A percentile compares a stretch with the other conserved stretches of the same genome.
Conservation (phyloP, 1,284 basidiomycete species). For the Ustilago lituana region DNA sequence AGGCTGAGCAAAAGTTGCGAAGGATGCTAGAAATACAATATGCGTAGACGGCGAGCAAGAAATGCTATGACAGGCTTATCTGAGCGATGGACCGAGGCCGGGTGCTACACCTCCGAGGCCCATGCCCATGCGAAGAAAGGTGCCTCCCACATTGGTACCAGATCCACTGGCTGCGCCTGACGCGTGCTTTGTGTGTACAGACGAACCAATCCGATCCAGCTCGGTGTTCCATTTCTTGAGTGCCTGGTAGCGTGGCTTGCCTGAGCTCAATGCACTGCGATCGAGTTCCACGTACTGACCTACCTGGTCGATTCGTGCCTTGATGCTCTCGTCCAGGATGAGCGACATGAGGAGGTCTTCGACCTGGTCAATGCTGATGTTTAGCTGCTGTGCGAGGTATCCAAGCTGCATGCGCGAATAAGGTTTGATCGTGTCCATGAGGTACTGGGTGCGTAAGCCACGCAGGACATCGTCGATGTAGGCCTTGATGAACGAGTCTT, state of each 20-base stretch:
- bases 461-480: constrained; percentile 95
- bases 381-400: constrained; percentile 78
- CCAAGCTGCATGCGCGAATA: constrained; percentile 91
- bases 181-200: constrained; percentile 35
- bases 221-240: constrained; percentile 82
- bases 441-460: constrained; percentile 91
- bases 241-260: constrained; percentile 83
- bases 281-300: constrained; percentile 89
- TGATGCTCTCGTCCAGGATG: constrained; percentile 92
- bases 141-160: constrained; percentile 17
- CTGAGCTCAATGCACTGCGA: constrained; percentile 74
- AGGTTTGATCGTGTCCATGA: constrained; percentile 96
- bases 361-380: constrained; percentile 85
- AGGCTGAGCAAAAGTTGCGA: background rate
- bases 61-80: constrained; percentile 3
- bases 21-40: constrained; percentile 24
- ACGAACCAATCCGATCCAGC: constrained; percentile 27
- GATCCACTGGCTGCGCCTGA: constrained; percentile 36
- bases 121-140: constrained; percentile 39
- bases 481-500: constrained; percentile 87
- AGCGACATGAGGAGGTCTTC: constrained; percentile 91
- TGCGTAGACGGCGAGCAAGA: constrained; percentile 1
- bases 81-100: constrained; percentile 23
- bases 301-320: constrained; percentile 95
- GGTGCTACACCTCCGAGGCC: constrained; percentile 19